Base-by-base conservation (phyloP, 768 basidiomycete species). In the Cystobasidium ongulense region DNA sequence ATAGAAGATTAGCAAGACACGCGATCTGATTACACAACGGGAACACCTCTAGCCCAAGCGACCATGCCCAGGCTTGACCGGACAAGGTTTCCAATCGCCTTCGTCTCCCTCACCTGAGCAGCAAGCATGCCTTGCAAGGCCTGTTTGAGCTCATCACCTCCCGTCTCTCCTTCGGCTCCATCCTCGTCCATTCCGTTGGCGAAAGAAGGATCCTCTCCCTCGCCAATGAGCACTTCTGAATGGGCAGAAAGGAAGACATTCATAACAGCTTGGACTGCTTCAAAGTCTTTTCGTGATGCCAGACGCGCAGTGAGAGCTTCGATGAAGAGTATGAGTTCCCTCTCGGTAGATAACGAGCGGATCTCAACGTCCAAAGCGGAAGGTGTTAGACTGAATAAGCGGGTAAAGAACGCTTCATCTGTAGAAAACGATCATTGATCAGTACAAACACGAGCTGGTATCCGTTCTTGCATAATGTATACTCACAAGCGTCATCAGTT, bases 361-460 rank as follows among this genome's bases (percentile, higher is more conserved):
- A 99, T 83, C 79, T 97, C 95, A 21, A 96, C 84, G 80, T 99
- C 96, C 54, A 92, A 85, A 0, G 91, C 89, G 18, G 95, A 91
- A 0, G 96, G 93, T 0, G 92, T 90, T 11, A 99, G 84, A 3
- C 86, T 85, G 82, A 97, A 95, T 54, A 88, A 84, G 78, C 90
- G 89, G 74, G 83, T 83, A 84, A 97, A 98, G 82, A 98, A 90
- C 0, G 82, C 80, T 75, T 93, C 90, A 80, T 90, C 92, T 90
- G 79, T 43, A 72, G n/a, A 38, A 61, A 31, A 13, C 31, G 18
- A 18, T 59, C 57, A 59, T 11, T 29, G 17, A 15, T 23, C 10
- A 31, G 54, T 15, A 1, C 0, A 29, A 2, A 36, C 15, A 13
- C 3, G 13, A 52, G 25, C 1, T 33, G 18, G 57, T 10, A 62